These are phyloP conservation scores for Cryptococcus deneoformans DNA, from an alignment of 1,284 basidiomycete genomes.

Conservation along the genomic window DNA sequence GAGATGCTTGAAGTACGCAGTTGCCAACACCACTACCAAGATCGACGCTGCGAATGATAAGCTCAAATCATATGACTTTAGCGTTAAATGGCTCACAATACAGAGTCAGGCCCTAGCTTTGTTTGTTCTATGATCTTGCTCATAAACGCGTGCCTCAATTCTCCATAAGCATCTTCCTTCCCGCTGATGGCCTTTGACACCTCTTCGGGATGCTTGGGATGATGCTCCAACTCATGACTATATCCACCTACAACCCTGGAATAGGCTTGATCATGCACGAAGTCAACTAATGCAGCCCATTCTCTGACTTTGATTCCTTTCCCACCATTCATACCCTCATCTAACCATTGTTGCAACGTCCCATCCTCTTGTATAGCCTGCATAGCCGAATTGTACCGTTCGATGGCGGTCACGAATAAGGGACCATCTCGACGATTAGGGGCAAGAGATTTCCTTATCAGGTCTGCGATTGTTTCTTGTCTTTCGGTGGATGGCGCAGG, in stretches of 20 bases:
- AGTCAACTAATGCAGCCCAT: slow-evolving; percentile 50
- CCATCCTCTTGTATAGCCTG: slow-evolving; percentile 45
- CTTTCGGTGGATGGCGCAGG: neutral
- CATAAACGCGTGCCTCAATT: slow-evolving; percentile 48
- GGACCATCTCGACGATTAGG: slow-evolving; percentile 53
- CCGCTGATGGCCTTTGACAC: slow-evolving; percentile 38
- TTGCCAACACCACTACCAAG: slow-evolving; percentile 59
- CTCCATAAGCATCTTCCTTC: slow-evolving; percentile 49
- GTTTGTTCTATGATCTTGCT: slow-evolving; percentile 45
- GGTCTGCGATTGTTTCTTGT: slow-evolving; percentile 51
- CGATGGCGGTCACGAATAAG: slow-evolving; percentile 51
- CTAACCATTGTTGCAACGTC: slow-evolving; percentile 31
- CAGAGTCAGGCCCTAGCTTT: slow-evolving; percentile 34
- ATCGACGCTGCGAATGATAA: slow-evolving; percentile 51
- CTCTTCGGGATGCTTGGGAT: slow-evolving; percentile 43
- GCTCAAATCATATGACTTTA: neutral
- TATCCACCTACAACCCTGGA: slow-evolving; percentile 56
- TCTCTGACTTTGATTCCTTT: slow-evolving; percentile 32
- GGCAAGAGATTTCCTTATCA: slow-evolving; percentile 53
- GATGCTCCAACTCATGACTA: slow-evolving; percentile 48
- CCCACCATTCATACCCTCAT: slow-evolving; percentile 11
- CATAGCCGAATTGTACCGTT: slow-evolving; percentile 53
- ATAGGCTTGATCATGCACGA: slow-evolving; percentile 56
- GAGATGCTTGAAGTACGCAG: slow-evolving; percentile 54
- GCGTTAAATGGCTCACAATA: slow-evolving; percentile 31